Evolutionary conservation across 805 yeast genomes (phyloP).

Genomic region (Kodamaea fukazawae): DNA sequence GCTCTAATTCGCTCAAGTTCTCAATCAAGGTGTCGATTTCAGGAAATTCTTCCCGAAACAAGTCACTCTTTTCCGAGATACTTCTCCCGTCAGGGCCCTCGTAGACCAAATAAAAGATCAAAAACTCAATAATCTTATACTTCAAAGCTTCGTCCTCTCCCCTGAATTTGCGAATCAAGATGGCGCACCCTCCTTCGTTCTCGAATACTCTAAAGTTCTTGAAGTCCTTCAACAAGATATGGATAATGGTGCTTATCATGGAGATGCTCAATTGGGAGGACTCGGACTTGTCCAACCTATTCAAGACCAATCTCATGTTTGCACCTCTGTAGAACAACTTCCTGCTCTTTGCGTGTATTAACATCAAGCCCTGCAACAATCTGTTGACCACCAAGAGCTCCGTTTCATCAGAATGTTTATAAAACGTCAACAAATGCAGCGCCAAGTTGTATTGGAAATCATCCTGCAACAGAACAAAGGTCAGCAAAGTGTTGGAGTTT

Average conservation of each 20-base stretch:
- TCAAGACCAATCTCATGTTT: constrained; percentile 38
- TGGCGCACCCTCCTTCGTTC: constrained; percentile 50
- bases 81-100: constrained; percentile 31
- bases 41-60: constrained; percentile 37
- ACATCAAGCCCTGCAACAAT: constrained; percentile 56
- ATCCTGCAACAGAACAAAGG: constrained; percentile 50
- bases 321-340: constrained; percentile 41
- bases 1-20: constrained; percentile 33
- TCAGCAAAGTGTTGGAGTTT: constrained; percentile 1
- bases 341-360: constrained; percentile 58
- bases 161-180: constrained; percentile 42
- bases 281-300: constrained; percentile 18
- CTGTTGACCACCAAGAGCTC: constrained; percentile 20
- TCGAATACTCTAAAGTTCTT: constrained; percentile 61
- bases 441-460: constrained; percentile 51
- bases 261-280: constrained; percentile 24
- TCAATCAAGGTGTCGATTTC: constrained; percentile 39
- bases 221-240: constrained; percentile 55
- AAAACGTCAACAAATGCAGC: constrained; percentile 28
- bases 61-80: constrained; percentile 30
- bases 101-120: constrained; percentile 66
- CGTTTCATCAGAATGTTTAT: constrained; percentile 4
- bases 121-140: constrained; percentile 63
- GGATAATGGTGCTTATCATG: constrained; percentile 54
- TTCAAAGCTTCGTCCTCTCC: constrained; percentile 40